Base-by-base conservation (phyloP, 257 asterid species). In the Jacaranda copaia region DNA sequence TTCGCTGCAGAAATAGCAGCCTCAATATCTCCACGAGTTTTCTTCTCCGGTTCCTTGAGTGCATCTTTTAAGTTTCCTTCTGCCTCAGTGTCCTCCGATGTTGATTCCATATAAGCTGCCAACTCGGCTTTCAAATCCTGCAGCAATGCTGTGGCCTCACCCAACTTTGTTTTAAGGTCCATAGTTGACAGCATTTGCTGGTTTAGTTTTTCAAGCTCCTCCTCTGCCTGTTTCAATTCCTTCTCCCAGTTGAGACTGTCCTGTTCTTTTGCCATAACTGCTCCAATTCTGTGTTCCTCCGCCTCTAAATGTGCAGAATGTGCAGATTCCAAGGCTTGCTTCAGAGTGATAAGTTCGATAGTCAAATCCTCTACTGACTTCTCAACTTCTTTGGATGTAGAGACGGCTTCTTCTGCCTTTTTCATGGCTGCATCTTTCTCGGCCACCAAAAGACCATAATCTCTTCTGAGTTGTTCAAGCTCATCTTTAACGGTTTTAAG, bases 71-170 rank as follows among this genome's bases (percentile, higher is more conserved):
- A 56, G 67, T 68, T 68, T 20, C 73, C 85, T 36, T 82, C 90
- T 79, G 64, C 84, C 32, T 79, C 85, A 8, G 72, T 65, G 52
- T 84, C 89, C 7, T 76, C 76, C 9, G 72, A 15, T 69, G 87
- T 85, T 5, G 97, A 77, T 80, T 93, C 97, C 99, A 96, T 93
- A 53, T 93, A 96, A 74, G 90, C 87, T 42, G 96, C 94, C 80
- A 96, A 68, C 51, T 96, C 96, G 35, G 79, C 76, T 81, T 96
- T 96, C 73, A 93, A 76, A 60, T 83, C 86, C 43, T 78, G 85
- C 20, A 96, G 82, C 53, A 86, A 80, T 1, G 80, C 77, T 0
- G 86, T 83, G 2, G 94, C 96, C 19, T 87, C 77, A 40, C 84
- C 86, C 60, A 92, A 72, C 81, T 90, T 90, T 13, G 82, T 69